A percentile compares a stretch with the other conserved stretches of the same genome.
These are phyloP conservation scores for Sherardia arvensis DNA, from an alignment of 257 asterid species.

Conservation along the genomic window DNA sequence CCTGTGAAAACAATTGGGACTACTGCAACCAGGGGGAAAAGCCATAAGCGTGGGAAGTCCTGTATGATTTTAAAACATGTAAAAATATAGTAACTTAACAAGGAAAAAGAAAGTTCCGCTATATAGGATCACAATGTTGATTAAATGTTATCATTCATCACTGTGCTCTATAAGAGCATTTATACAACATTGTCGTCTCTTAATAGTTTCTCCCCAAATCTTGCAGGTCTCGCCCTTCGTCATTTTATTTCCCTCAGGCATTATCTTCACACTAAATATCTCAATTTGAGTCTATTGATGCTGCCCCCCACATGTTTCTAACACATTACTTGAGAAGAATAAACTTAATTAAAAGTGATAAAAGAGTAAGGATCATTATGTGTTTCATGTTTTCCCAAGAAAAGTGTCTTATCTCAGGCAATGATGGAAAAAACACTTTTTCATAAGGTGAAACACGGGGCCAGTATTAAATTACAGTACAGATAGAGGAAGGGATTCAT, in stretches of 20 bases:
- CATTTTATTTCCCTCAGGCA: background rate
- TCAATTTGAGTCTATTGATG: background rate
- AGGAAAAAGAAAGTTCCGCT: background rate
- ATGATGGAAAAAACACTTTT: background rate
- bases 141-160: background rate
- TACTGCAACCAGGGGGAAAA: constrained; percentile 87
- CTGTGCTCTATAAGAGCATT: background rate
- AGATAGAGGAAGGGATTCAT: background rate
- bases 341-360: no score
- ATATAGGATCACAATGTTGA: background rate
- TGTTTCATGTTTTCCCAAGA: background rate
- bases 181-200: background rate
- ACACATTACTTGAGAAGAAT: background rate
- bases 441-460: background rate
- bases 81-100: background rate
- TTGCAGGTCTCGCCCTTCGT: no score
- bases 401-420: background rate
- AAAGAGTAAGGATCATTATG: background rate
- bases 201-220: no score
- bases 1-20: constrained; percentile 68
- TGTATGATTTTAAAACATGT: constrained; percentile 22
- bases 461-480: background rate
- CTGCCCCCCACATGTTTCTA: background rate
- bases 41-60: constrained; percentile 85
- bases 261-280: no score